Evolutionary conservation across 139 green algal species (phyloP), one percentile per base, ranked within the genome.

Genomic region (Haematococcus sp.): DNA sequence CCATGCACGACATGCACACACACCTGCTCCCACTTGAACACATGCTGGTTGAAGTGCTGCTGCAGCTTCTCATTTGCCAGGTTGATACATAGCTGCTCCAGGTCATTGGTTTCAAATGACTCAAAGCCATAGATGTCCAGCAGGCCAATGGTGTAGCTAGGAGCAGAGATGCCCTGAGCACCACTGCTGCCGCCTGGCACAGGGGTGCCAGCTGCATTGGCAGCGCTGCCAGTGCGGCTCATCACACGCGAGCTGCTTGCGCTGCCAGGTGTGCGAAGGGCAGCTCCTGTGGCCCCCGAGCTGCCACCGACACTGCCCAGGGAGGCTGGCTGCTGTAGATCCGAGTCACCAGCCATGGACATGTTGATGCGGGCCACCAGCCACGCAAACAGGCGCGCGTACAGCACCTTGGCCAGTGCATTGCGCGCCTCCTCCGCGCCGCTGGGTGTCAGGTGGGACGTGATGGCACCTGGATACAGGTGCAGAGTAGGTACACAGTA

Each of bases 101-200:
- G 91, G 68, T 93, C 90, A 71, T 98, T 98, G 46, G 84, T 82
- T 71, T 90, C 88, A 81, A 98, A 98, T 25, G 75, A 84, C 84
- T 98, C 93, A 77, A 98, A 98, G 43, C 94, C 94, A 71, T 98
- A 98, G 73, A 98, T 98, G 75, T 98, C 94, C 49, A 98, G 86
- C 72, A 97, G 84, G 54, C 93, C 93, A 20, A 97, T 89, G 2
- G 90, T 78, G 61, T 49, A 31, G 13, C 61, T 68, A 31, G 5
- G 20, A 28, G 31, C 17, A 51, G 31, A 4, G 30, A 13, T 63
- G 55, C 19, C 20, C 20, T 27, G 25, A n/a, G n/a, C n/a, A n/a
- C n/a, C n/a, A n/a, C n/a, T n/a, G n/a, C n/a, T n/a, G n/a, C n/a
- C n/a, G n/a, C n/a, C n/a, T n/a, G n/a, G n/a, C n/a, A n/a, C n/a